phyloP scores from a whole-genome alignment of 2,329 filamentous ascomycete species.

The Teratosphaeria viscida region DNA sequence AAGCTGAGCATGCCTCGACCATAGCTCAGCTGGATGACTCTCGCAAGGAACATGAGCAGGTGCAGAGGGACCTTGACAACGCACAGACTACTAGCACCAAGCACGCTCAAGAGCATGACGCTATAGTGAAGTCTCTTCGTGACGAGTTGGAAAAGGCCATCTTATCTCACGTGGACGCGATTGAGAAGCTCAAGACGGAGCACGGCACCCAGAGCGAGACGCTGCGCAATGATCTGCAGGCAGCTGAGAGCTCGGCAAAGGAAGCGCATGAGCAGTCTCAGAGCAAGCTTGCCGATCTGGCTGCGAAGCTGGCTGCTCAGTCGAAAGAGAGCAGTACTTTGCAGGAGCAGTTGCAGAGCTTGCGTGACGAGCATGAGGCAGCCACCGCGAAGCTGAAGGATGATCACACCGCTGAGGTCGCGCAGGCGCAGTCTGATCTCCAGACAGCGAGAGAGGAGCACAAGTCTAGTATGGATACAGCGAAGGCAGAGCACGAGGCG shows the following conservation, averaged over 20 bases:
- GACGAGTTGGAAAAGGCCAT: neutral
- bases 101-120: neutral
- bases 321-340: conserved; percentile 5
- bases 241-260: neutral
- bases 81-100: neutral
- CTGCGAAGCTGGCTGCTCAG: conserved; percentile 11
- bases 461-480: neutral
- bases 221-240: conserved; percentile 4
- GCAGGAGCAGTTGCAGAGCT: conserved; percentile 5
- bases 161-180: neutral
- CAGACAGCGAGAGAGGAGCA: conserved; percentile 4
- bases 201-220: neutral
- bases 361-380: neutral
- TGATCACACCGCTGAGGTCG: neutral
- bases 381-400: neutral
- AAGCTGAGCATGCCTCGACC: neutral
- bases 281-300: conserved; percentile 17
- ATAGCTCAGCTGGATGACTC: neutral
- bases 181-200: neutral
- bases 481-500: neutral
- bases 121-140: neutral
- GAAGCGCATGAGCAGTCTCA: conserved; percentile 12
- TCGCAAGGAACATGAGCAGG: neutral
- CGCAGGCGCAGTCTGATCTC: neutral
- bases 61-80: neutral